These are phyloP conservation scores for Maudiozyma barnettii DNA, from an alignment of 805 yeast genomes.

Conservation along the genomic window DNA sequence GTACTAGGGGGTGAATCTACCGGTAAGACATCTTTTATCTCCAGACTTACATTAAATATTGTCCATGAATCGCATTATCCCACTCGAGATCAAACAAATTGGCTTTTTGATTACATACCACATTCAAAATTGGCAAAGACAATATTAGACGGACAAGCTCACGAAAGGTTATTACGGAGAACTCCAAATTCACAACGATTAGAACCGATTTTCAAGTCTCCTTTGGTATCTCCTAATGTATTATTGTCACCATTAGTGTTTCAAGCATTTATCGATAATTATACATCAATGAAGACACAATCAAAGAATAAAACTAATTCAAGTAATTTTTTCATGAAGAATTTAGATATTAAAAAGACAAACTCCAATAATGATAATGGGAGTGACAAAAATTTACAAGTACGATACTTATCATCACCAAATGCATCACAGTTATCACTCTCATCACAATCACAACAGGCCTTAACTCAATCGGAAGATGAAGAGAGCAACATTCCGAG, in stretches of 20 bases:
- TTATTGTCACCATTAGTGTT: conserved; percentile 33
- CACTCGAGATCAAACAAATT: conserved; percentile 51
- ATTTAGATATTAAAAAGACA: conserved; percentile 5
- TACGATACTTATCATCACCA: neutral
- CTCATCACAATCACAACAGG: neutral
- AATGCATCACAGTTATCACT: neutral
- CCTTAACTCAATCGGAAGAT: neutral
- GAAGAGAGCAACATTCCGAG: conserved; percentile 8
- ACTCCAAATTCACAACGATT: conserved; percentile 22
- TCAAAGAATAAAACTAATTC: conserved; percentile 11
- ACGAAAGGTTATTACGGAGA: conserved; percentile 31
- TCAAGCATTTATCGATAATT: conserved; percentile 27
- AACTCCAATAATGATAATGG: neutral
- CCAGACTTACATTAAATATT: conserved; percentile 38
- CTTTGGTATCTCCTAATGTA: conserved; percentile 22
- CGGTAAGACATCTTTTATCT: conserved; percentile 53
- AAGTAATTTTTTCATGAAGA: conserved; percentile 4
- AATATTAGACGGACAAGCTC: conserved; percentile 40
- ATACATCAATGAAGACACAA: conserved; percentile 12
- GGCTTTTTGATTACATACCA: conserved; percentile 48
- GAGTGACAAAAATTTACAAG: neutral
- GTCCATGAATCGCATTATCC: conserved; percentile 69
- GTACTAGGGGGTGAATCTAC: conserved; percentile 49
- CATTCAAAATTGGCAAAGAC: conserved; percentile 31
- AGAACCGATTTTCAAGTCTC: conserved; percentile 26